phyloP scores from a whole-genome alignment of 352 stramenopile species.

The Aphanomyces stellatus region DNA sequence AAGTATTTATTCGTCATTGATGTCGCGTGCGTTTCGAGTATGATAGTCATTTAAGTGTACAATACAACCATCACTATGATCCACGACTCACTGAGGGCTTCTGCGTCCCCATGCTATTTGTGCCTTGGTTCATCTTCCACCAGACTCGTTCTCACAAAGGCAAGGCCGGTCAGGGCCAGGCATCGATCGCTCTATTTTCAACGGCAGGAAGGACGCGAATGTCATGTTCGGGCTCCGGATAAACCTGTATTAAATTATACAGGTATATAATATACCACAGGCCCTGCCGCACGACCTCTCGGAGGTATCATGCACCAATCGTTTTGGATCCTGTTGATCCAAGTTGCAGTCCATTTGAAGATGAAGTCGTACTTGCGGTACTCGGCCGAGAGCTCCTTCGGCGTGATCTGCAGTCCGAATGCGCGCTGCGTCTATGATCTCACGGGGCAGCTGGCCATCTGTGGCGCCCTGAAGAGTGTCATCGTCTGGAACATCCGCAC shows the following conservation, averaged over 20 bases:
- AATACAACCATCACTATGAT: too few species aligned
- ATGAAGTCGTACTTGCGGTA: slow-evolving; percentile 94
- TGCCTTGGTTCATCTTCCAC: not conserved
- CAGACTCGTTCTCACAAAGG: not conserved
- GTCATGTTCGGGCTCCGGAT: too few species aligned
- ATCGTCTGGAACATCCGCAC: slow-evolving; percentile 89
- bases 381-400: slow-evolving; percentile 81
- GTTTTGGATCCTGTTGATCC: not conserved
- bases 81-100: too few species aligned
- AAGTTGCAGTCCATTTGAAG: slow-evolving; percentile 24
- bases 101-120: not conserved
- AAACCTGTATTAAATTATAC: not conserved
- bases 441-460: slow-evolving; percentile 78
- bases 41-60: too few species aligned
- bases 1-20: too few species aligned
- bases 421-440: slow-evolving; percentile 85
- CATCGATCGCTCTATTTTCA: too few species aligned
- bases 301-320: slow-evolving; percentile 18
- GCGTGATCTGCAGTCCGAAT: slow-evolving; percentile 82
- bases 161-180: too few species aligned
- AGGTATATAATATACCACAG: not conserved
- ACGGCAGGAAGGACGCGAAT: too few species aligned
- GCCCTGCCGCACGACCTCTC: too few species aligned
- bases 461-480: slow-evolving; percentile 84
- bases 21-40: too few species aligned